phyloP scores from a whole-genome alignment of 1,139 yeast genomes.

The Kodamaea sp. region DNA sequence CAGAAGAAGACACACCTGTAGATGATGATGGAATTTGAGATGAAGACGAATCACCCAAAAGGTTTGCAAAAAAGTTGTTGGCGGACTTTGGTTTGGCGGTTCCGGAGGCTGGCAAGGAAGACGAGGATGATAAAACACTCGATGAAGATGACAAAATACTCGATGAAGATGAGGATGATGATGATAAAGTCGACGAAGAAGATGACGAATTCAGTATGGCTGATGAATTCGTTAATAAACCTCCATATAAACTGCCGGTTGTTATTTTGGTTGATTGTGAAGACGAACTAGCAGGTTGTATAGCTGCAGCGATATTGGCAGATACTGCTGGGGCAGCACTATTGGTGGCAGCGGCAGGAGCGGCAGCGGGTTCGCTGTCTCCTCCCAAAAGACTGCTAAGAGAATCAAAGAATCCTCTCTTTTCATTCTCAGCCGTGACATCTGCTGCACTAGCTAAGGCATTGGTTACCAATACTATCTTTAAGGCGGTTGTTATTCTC shows the following conservation, averaged over 20 bases:
- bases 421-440: constrained; percentile 12
- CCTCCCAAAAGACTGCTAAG: constrained; percentile 10
- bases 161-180: constrained; percentile 3
- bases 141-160: constrained; percentile 4
- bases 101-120: constrained; percentile 4
- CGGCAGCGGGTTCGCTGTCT: constrained; percentile 6
- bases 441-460: constrained; percentile 16
- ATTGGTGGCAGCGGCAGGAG: constrained; percentile 11
- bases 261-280: constrained; percentile 1
- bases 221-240: constrained; percentile 1
- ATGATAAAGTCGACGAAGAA: constrained; percentile 6
- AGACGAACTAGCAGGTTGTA: constrained; percentile 2
- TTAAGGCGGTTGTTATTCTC: constrained; percentile 20
- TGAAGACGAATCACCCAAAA: too few species aligned
- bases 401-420: constrained; percentile 17
- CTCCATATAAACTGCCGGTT: constrained; percentile 6
- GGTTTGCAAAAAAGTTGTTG: too few species aligned
- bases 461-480: constrained; percentile 18
- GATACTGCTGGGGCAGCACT: constrained; percentile 11
- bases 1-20: background rate
- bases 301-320: constrained; percentile 7
- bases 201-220: constrained; percentile 4
- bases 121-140: constrained; percentile 5
- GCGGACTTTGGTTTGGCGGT: background rate
- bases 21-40: background rate